Conservation (phyloP, 2,329 filamentous ascomycete species). For the Aureobasidium sp. region DNA sequence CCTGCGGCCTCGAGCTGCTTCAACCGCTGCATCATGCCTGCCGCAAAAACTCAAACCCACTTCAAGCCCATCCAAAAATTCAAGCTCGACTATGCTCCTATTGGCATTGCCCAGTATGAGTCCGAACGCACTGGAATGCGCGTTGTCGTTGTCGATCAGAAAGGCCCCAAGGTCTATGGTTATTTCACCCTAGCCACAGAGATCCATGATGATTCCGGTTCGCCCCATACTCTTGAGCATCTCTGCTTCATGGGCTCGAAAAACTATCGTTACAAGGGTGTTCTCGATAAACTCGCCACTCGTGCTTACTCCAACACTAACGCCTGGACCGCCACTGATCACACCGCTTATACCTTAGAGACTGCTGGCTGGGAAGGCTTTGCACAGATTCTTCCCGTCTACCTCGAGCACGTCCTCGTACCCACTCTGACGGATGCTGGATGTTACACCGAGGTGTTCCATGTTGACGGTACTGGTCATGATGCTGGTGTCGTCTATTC, state of each 20-base stretch:
- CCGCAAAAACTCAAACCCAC: slow-evolving; percentile 35
- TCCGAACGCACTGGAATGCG: slow-evolving; percentile 92
- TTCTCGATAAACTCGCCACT: slow-evolving; percentile 88
- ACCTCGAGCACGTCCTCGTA: slow-evolving; percentile 86
- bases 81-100: slow-evolving; percentile 81
- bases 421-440: slow-evolving; percentile 88
- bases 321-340: slow-evolving; percentile 93
- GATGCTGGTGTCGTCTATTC: slow-evolving; percentile 89
- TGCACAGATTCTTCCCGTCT: slow-evolving; percentile 86
- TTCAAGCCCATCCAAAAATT: slow-evolving; percentile 85
- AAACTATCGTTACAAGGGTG: slow-evolving; percentile 88
- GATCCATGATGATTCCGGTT: slow-evolving; percentile 93
- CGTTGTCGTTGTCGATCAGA: slow-evolving; percentile 81
- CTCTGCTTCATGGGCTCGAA: slow-evolving; percentile 66
- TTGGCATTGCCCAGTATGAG: slow-evolving; percentile 88
- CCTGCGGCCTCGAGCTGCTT: background rate
- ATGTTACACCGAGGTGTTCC: slow-evolving; percentile 93
- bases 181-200: slow-evolving; percentile 96
- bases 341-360: slow-evolving; percentile 92
- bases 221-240: slow-evolving; percentile 54
- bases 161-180: slow-evolving; percentile 90
- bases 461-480: slow-evolving; percentile 86
- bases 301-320: slow-evolving; percentile 92
- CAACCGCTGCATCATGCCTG: slow-evolving; percentile 8
- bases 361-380: slow-evolving; percentile 97